Conservation (phyloP, 2,329 filamentous ascomycete species). For the Colletotrichum siamense region DNA sequence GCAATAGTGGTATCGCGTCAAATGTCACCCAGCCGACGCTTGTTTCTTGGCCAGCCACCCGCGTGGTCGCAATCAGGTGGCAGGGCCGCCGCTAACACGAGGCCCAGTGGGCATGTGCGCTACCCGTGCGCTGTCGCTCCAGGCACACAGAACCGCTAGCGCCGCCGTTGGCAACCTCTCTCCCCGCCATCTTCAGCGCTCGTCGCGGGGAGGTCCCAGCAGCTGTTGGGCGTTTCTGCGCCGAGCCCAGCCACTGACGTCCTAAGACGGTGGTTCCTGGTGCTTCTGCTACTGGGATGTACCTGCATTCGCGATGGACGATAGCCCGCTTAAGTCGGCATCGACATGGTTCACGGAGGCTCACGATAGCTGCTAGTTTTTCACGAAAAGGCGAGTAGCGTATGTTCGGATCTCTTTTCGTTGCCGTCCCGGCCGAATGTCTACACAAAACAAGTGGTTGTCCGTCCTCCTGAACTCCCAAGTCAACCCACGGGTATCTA, state of each 20-base stretch:
- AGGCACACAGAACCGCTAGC: not conserved
- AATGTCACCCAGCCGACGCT: not conserved
- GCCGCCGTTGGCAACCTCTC: not conserved
- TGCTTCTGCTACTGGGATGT: not conserved
- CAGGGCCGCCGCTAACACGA: constrained; percentile 12
- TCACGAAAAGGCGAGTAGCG: not conserved
- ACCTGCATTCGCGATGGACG: not conserved
- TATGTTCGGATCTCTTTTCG: not conserved
- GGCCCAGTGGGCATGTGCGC: not conserved
- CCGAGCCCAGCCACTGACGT: constrained; percentile 5
- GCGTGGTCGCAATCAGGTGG: not conserved
- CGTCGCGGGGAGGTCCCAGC: constrained; percentile 9
- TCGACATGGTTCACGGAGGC: not conserved
- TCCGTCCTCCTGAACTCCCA: not conserved
- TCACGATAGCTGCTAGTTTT: not conserved
- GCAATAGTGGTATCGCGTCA: not conserved
- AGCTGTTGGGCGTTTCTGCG: not conserved
- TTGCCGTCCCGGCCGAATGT: not conserved
- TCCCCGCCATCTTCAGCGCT: constrained; percentile 13
- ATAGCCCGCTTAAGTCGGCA: not conserved
- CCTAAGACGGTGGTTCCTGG: not conserved
- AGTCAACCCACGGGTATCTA: not conserved
- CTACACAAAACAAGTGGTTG: not conserved
- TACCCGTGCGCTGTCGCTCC: constrained; percentile 6
- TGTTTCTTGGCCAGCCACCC: constrained; percentile 7